Evolutionary conservation across 306 rosid genomes (phyloP).

Genomic region (Cucurbita pepo): DNA sequence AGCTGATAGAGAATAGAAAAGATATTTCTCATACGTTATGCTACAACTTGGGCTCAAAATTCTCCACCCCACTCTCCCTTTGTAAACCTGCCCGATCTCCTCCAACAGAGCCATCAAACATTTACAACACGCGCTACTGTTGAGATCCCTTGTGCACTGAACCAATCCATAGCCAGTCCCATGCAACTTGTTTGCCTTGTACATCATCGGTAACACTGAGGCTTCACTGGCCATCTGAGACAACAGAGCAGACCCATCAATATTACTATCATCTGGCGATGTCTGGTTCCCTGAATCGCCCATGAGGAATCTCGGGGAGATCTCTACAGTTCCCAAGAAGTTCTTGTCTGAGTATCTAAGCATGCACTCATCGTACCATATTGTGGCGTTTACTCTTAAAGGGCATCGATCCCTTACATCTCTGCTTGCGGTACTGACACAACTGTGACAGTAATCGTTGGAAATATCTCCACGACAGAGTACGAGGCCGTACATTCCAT

Average conservation of each 20-base stretch:
- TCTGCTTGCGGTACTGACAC: conserved; percentile 1
- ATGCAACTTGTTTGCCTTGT: not conserved
- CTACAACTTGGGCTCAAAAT: conserved; percentile 19
- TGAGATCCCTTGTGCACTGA: conserved; percentile 27
- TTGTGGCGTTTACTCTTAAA: conserved; percentile 1
- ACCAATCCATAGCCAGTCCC: conserved; percentile 16
- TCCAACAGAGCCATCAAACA: conserved; percentile 15
- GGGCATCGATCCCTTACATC: not conserved
- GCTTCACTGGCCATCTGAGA: conserved; percentile 11
- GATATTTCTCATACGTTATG: conserved; percentile 22
- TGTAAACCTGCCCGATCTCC: not conserved
- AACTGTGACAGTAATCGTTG: conserved; percentile 3
- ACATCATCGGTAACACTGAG: conserved; percentile 1
- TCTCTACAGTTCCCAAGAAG: conserved; percentile 5
- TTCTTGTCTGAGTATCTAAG: conserved; percentile 11
- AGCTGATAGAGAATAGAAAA: conserved; percentile 7
- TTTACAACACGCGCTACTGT: not conserved
- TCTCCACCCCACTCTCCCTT: conserved; percentile 19
- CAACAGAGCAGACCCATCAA: conserved; percentile 5
- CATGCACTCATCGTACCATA: conserved; percentile 14
- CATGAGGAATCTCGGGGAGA: not conserved
- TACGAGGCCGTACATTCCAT: not conserved
- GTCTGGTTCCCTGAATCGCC: not conserved
- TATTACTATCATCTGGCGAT: not conserved
- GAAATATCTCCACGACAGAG: conserved; percentile 12